Evolutionary conservation across 2,329 filamentous ascomycete genomes (phyloP).

Genomic region (Rhinocladiella mackenziei): DNA sequence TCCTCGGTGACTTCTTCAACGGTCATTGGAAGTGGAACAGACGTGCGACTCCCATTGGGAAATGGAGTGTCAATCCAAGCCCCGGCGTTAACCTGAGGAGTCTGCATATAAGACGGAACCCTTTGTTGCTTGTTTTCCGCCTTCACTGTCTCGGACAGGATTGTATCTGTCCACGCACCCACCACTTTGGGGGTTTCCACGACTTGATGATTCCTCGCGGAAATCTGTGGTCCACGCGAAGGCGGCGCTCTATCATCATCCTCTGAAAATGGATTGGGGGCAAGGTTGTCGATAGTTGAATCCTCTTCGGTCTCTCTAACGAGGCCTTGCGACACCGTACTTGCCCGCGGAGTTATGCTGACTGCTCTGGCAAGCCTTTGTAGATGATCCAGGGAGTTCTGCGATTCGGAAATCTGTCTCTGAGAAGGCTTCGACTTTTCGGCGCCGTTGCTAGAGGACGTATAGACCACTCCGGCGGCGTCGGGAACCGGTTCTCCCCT

Average conservation of each 20-base stretch:
- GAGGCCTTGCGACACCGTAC: constrained; percentile 13
- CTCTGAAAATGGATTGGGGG: not conserved
- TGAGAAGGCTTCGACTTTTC: constrained; percentile 14
- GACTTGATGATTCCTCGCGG: not conserved
- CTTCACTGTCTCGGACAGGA: constrained; percentile 38
- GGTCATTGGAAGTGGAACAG: constrained; percentile 19
- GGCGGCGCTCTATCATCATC: constrained; percentile 3
- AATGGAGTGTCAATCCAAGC: constrained; percentile 30
- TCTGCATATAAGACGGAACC: constrained; percentile 23
- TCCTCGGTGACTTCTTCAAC: constrained; percentile 30
- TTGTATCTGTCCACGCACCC: constrained; percentile 47
- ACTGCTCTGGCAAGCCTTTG: constrained; percentile 39
- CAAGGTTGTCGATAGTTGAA: constrained; percentile 2
- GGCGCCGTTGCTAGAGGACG: constrained; percentile 26
- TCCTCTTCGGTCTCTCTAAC: constrained; percentile 6
- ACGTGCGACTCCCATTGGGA: constrained; percentile 7
- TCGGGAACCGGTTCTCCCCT: constrained; percentile 36
- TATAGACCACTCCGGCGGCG: constrained; percentile 39
- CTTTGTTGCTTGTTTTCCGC: constrained; percentile 17
- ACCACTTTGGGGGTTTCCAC: constrained; percentile 40
- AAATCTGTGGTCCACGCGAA: not conserved
- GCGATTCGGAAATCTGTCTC: constrained; percentile 30
- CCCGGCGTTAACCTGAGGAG: constrained; percentile 30
- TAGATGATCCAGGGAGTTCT: constrained; percentile 35
- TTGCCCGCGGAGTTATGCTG: constrained; percentile 24